Base-by-base conservation (phyloP, 768 basidiomycete genomes). In the Epithele typhae region DNA sequence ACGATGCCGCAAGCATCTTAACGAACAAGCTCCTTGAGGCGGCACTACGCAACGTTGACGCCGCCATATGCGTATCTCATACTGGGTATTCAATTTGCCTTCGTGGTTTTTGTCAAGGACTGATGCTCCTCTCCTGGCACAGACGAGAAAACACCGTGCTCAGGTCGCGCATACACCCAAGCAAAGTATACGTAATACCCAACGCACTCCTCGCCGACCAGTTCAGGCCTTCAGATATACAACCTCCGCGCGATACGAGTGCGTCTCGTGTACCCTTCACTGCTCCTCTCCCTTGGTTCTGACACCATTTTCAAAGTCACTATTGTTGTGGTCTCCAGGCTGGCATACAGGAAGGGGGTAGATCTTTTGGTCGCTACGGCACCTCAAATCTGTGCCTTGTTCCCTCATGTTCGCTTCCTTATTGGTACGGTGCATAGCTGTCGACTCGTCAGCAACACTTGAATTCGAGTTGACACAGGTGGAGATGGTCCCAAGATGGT, bases 111-210 rank as follows among this genome's bases (percentile, higher is more conserved):
- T 30, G 27, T 30, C 14, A 30, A 30, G 7, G 14, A 14, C 27
- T 14, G 8, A 30, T 30, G 7, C 14, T n/a, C n/a, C n/a, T n/a
- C n/a, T n/a, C n/a, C n/a, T n/a, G n/a, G n/a, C n/a, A n/a, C 57
- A 97, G 95, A 21, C 91, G 94, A n/a, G 96, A 98, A 68, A 99
- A 98, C 53, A 98, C 94, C 0, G 90, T 94, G 3, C 75, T 99
- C 1, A 76, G 96, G 5, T 92, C 88, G 1, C 76, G 87, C 36
- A 68, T 96, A 2, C 86, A 84, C 38, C 60, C 59, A 3, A 45
- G 71, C 15, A 80, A 78, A 27, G 84, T 92, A 14, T 88, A 93
- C 58, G 95, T 98, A 2, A 95, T 99, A 23, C 96, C 96, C 3
- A 97, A 93, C 49, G 84, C 96, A 0, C 68, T 99, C 11, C 79